Evolutionary conservation across 371 early-diverging fungal species (phyloP), one percentile per base, ranked within the genome.

Genomic region (Thermomucor indicae-seudaticae): DNA sequence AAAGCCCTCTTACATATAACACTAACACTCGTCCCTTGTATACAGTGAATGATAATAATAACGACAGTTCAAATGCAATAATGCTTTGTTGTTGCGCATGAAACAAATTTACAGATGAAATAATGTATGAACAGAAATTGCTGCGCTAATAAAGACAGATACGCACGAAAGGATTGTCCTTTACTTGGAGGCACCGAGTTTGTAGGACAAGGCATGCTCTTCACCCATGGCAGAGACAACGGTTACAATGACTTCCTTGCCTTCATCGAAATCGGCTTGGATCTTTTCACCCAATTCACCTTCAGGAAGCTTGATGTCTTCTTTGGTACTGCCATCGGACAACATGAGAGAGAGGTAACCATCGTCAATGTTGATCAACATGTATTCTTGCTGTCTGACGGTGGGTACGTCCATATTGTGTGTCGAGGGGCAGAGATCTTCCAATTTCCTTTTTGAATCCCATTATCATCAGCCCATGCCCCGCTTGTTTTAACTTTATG

Each of bases 341-440:
- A 65, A 64, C 93, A 95, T 91, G 70, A 97, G 83, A 58, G 81
- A 81, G 45, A 98, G 78, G 88, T 87, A 96, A 67, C 89, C 93
- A 63, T 94, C 95, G 52, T 92, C 95, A 60, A 96, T 84, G 81
- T 93, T 83, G 63, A 95, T 58, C 57, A 97, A 84, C 12, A 61
- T 53, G 82, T 80, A 96, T 69, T 97, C 96, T 41, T 61, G 70
- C 77, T 95, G 92, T 63, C 22, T 52, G 64, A 98, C 91, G 81
- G 93, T 84, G 70, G 98, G 98, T 51, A 98, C 98, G 61, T 97
- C 92, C 95, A 98, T 95, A 90, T 98, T 98, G 89, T 97, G 97
- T 78, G 98, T 98, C 67, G 98, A 98, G 65, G 98, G 98, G 60
- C 94, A 96, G 65, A 98, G 73, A 81, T 98, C 98, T 81, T 93